Evolutionary conservation across 306 rosid species (phyloP), one percentile per base, ranked within the genome.

Genomic region (Arachis stenosperma): DNA sequence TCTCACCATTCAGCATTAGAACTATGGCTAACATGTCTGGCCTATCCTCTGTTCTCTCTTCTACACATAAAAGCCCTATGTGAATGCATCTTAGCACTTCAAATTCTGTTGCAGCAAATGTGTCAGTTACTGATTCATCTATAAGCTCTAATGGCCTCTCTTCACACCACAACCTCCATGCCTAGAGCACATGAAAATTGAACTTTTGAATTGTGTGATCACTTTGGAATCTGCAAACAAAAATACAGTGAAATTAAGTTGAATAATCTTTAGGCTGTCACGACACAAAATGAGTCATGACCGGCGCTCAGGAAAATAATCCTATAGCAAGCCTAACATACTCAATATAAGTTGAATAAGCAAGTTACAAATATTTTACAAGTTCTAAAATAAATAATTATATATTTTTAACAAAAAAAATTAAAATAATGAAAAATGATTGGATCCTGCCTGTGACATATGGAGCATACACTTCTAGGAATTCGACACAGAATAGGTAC

Each of bases 1-100:
- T 81, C 67, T 81, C 84, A 65, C 84, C 81, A 75, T 70, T 81
- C n/a, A n/a, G n/a, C n/a, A n/a, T n/a, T n/a, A n/a, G n/a, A n/a
- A n/a, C n/a, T n/a, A n/a, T n/a, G n/a, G n/a, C n/a, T n/a, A n/a
- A n/a, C n/a, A n/a, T n/a, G n/a, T n/a, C n/a, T n/a, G n/a, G 84
- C 9, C 81, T 81, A 53, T 76, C 75, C 57, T 81, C 71, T 43
- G 81, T 43, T 60, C 84, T 81, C 71, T 81, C 84, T 81, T 81
- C 81, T 8, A 75, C 84, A 64, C 80, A 80, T n/a, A 75, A 54
- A 30, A 80, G 80, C 0, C 80, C 84, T 3, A 69, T 69, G 1
- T 75, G 70, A 33, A 81, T 72, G 37, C 81, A 81, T 76, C 84
- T 71, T 14, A 71, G 11, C 6, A 81, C 64, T 43, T 81, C 78